Base-by-base conservation (phyloP, 2,329 filamentous ascomycete genomes). In the Paecilomyces formosus region DNA sequence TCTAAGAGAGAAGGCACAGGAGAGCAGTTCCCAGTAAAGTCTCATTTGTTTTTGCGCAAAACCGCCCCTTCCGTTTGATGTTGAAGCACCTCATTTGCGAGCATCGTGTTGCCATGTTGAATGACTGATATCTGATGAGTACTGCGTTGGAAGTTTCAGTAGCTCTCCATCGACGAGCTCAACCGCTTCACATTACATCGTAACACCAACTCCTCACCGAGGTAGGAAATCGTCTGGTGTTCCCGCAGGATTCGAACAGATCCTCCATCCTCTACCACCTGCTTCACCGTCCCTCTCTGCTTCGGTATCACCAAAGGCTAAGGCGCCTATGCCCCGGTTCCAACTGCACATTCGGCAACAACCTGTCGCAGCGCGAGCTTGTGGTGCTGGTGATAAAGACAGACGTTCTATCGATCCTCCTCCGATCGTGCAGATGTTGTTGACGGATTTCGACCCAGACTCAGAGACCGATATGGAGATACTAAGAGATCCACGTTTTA, bases 351-450 rank as follows among this genome's bases (percentile, higher is more conserved):
- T 80, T 28, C 72, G 78, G 51, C 77, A 80, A 62, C 77, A 80
- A 52, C 78, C 78, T 31, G 65, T 75, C 26, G 76, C 75, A 21
- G 77, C 76, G 50, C 72, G 78, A 58, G 77, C 78, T 31, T 78
- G 76, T 63, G 77, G 76, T 15, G 74, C 76, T 33, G 76, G 77
- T 35, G 77, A 79, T 56, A 71, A 77, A 60, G 77, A 78, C 57
- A 72, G 78, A 55, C 75, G 77, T 53, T 71, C 76, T 3, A 71
- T 80, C 30, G 78, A 80, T 60, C 78, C 78, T 15, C 75, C 77
- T 21, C 77, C 77, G 18, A 77, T 80, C 50, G 63, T 80, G 21
- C 78, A 79, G 60, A 68, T 80, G 56, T 70, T 78, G 33, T 66
- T 80, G 15, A 68, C 68, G 30, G 74, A 79, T 58, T 80, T 78